Evolutionary conservation across 257 asterid species (phyloP).

Genomic region (Salvia miltiorrhiza): DNA sequence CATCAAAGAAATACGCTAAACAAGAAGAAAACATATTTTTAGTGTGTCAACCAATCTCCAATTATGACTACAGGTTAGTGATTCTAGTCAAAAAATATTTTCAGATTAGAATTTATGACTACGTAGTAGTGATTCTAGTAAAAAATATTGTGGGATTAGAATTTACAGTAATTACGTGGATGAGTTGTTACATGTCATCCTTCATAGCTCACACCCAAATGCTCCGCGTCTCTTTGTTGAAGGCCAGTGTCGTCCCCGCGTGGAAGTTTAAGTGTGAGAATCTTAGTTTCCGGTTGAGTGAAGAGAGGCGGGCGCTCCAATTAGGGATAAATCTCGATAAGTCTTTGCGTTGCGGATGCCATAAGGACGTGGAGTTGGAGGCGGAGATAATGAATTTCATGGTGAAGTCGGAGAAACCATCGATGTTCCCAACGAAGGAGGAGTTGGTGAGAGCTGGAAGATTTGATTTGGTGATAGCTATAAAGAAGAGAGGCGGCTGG

Average conservation of each 20-base stretch:
- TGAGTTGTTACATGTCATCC: no score
- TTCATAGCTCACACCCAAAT: slow-evolving; percentile 31
- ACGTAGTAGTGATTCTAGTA: no score
- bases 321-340: no score
- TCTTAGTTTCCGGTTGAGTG: slow-evolving; percentile 28
- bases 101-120: no score
- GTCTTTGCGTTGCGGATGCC: slow-evolving; percentile 48
- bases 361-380: slow-evolving; percentile 60
- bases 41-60: no score
- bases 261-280: slow-evolving; percentile 1
- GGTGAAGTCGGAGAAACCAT: slow-evolving; percentile 74
- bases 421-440: slow-evolving; percentile 62
- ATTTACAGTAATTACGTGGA: no score
- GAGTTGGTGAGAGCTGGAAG: slow-evolving; percentile 75
- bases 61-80: no score
- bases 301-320: slow-evolving; percentile 14
- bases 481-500: slow-evolving; percentile 81
- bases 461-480: slow-evolving; percentile 73
- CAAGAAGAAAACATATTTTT: no score
- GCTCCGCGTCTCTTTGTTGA: slow-evolving; percentile 24
- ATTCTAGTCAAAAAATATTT: no score
- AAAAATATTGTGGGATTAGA: no score
- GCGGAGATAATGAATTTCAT: slow-evolving; percentile 73
- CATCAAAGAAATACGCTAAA: no score
- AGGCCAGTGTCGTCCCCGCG: slow-evolving; percentile 14